Evolutionary conservation across 495 filamentous ascomycete species (phyloP).

Genomic region (Cetradonia linearis): DNA sequence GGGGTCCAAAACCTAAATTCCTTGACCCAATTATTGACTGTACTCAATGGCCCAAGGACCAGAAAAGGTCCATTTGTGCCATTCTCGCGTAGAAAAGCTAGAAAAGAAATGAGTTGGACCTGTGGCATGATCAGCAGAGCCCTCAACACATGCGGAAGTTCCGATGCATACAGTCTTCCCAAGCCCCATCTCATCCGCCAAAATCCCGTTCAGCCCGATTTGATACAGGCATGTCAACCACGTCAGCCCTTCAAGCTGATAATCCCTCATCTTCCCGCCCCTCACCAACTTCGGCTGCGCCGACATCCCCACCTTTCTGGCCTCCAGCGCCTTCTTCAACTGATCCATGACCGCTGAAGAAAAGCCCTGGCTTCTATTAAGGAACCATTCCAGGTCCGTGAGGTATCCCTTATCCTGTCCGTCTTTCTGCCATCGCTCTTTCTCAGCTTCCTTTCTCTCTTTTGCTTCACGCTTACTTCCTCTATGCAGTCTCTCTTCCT

Average conservation of each 20-base stretch:
- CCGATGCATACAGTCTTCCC: conserved; percentile 57
- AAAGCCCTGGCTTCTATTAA: conserved; percentile 25
- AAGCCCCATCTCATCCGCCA: conserved; percentile 96
- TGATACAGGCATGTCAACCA: conserved; percentile 83
- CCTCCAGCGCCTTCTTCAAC: conserved; percentile 22
- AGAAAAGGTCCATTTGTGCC: conserved; percentile 81
- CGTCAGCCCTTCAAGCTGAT: conserved; percentile 88
- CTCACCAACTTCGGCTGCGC: conserved; percentile 69
- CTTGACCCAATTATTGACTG: conserved; percentile 91
- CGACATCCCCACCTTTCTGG: conserved; percentile 19
- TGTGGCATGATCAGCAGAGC: neutral
- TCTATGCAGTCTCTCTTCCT: conserved; percentile 29
- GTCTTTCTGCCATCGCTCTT: conserved; percentile 21
- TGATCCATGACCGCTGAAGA: conserved; percentile 25
- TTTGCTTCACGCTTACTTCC: conserved; percentile 31
- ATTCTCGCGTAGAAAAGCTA: conserved; percentile 81
- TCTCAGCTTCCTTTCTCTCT: conserved; percentile 21
- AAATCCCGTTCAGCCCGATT: conserved; percentile 88
- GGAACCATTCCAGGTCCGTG: conserved; percentile 24
- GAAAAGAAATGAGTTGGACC: conserved; percentile 82
- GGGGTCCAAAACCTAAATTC: conserved; percentile 90
- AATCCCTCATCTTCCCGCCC: conserved; percentile 84
- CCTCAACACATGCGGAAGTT: neutral
- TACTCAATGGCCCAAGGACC: conserved; percentile 82
- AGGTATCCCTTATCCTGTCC: conserved; percentile 14